phyloP scores from a whole-genome alignment of 73 alveolate species.

The Blepharisma japonicum region DNA sequence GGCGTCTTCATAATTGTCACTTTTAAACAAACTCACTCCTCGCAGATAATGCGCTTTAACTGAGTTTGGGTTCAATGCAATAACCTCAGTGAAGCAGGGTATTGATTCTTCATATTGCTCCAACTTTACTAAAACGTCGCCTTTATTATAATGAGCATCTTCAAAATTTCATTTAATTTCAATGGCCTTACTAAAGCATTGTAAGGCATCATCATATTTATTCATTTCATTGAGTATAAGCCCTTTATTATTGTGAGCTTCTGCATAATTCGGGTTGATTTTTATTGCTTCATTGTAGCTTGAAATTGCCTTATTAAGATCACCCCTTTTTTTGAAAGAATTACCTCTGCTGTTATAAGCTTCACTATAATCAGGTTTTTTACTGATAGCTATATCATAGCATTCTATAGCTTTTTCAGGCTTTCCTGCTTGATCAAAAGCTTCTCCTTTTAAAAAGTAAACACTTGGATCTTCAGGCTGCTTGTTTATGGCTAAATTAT shows the following conservation, averaged over 20 bases:
- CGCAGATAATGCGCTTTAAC: conserved; percentile 66
- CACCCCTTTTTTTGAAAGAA: conserved; percentile 87
- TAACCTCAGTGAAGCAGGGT: conserved; percentile 80
- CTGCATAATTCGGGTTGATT: conserved; percentile 67
- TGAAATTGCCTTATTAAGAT: conserved; percentile 62
- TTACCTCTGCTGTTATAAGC: conserved; percentile 94
- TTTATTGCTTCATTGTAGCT: conserved; percentile 68
- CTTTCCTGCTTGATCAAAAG: conserved; percentile 90
- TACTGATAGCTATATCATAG: conserved; percentile 84
- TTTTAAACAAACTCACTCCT: not conserved
- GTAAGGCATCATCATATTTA: conserved; percentile 89
- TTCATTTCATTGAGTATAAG: conserved; percentile 93
- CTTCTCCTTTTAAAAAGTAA: conserved; percentile 66
- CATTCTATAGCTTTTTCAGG: conserved; percentile 86
- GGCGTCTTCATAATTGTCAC: conserved; percentile 38
- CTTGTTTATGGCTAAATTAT: no score
- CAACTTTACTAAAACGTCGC: conserved; percentile 88
- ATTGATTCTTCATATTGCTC: conserved; percentile 91
- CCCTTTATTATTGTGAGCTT: conserved; percentile 86
- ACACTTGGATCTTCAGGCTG: no score
- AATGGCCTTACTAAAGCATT: conserved; percentile 83
- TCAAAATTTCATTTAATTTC: conserved; percentile 81
- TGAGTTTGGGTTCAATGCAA: conserved; percentile 75
- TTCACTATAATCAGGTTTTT: conserved; percentile 86
- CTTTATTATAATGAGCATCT: conserved; percentile 92